phyloP scores from a whole-genome alignment of 306 rosid genomes.

The Vachellia pachyceras region DNA sequence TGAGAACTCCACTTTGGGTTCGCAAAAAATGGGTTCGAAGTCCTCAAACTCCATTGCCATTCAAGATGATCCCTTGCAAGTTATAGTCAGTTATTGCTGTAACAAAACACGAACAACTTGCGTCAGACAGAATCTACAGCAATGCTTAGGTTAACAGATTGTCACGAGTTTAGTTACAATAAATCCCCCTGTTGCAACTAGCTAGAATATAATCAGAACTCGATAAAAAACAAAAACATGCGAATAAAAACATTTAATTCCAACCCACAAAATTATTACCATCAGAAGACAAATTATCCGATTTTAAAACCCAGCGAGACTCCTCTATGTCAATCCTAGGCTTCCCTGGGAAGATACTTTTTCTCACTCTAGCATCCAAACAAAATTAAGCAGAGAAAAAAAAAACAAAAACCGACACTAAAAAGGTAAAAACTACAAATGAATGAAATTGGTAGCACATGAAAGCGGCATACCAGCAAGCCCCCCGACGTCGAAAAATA shows the following conservation, averaged over 20 bases:
- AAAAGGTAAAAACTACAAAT: background rate
- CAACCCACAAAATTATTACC: background rate
- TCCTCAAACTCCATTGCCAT: slow-evolving; percentile 61
- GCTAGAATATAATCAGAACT: background rate
- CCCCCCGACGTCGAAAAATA: background rate
- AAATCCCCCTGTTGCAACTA: background rate
- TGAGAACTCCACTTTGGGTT: slow-evolving; percentile 59
- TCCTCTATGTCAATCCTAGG: background rate
- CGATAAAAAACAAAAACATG: no score
- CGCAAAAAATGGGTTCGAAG: slow-evolving; percentile 68
- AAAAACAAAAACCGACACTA: background rate
- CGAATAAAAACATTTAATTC: no score
- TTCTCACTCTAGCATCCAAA: slow-evolving; percentile 2
- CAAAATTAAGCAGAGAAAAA: background rate
- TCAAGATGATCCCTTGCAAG: slow-evolving; percentile 14
- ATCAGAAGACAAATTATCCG: slow-evolving; percentile 1
- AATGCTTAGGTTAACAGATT: background rate
- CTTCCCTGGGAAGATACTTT: background rate
- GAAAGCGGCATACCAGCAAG: background rate
- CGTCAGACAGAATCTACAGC: slow-evolving; percentile 15
- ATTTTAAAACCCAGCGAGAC: background rate
- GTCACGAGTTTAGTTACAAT: background rate
- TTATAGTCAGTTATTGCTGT: background rate
- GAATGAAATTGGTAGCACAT: background rate
- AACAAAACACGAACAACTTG: background rate